Conservation (phyloP, 345 rosid species). For the Zanthoxylum bungeanum region DNA sequence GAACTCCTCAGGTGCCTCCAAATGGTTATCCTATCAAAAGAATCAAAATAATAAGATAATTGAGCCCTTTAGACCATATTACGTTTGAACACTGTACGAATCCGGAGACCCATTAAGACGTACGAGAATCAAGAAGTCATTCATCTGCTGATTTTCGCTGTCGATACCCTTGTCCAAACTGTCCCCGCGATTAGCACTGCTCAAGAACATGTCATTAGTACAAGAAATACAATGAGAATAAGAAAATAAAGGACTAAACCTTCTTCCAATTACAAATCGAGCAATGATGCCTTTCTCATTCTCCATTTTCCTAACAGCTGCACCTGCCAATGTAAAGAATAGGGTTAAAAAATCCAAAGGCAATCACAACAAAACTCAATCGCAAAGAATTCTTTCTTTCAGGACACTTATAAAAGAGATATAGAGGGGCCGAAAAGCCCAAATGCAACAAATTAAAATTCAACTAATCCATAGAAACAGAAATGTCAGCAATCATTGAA, state of each 20-base stretch:
- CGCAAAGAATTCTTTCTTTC: too few species aligned
- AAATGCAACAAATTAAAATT: neutral
- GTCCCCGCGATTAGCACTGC: conserved; percentile 68
- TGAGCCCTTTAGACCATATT: neutral
- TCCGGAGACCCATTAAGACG: conserved; percentile 18
- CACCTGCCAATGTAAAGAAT: conserved; percentile 37
- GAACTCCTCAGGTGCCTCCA: conserved; percentile 58
- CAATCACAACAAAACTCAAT: neutral
- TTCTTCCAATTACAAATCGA: conserved; percentile 87
- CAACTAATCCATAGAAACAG: too few species aligned
- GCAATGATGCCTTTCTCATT: conserved; percentile 68
- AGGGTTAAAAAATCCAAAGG: conserved; percentile 2
- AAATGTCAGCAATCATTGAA: neutral
- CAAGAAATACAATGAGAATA: neutral
- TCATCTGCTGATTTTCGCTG: conserved; percentile 53
- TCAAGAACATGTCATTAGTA: conserved; percentile 18
- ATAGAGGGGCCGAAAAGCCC: too few species aligned
- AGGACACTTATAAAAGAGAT: too few species aligned
- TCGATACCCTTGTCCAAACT: conserved; percentile 58
- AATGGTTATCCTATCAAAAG: conserved; percentile 50
- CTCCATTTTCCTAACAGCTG: conserved; percentile 54
- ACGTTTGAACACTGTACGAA: neutral
- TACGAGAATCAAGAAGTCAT: conserved; percentile 72
- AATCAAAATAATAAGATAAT: conserved; percentile 11
- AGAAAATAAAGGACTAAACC: conserved; percentile 38